phyloP scores from a whole-genome alignment of 2,329 filamentous ascomycete species.

The Diaporthe sp. region DNA sequence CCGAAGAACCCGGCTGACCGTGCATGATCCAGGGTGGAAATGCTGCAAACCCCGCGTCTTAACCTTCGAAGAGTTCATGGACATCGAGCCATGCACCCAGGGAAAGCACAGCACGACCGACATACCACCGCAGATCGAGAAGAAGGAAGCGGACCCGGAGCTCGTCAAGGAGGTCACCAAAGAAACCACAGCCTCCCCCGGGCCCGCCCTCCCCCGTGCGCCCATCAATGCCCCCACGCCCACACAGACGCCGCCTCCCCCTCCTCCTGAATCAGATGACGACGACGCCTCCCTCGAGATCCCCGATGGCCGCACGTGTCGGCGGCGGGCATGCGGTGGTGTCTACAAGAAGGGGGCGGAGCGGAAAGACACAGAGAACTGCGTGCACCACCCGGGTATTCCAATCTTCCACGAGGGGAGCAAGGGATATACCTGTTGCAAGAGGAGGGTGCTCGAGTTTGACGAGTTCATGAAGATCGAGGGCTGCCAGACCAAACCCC shows the following conservation, averaged over 20 bases:
- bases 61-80: conserved; percentile 98
- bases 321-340: conserved; percentile 80
- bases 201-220: conserved; percentile 53
- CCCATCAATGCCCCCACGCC: conserved; percentile 59
- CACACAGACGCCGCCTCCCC: conserved; percentile 59
- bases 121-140: conserved; percentile 71
- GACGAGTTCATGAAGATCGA: conserved; percentile 98
- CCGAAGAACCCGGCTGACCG: conserved; percentile 38
- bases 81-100: conserved; percentile 91
- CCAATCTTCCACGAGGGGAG: conserved; percentile 98
- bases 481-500: conserved; percentile 85
- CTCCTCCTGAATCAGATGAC: conserved; percentile 84
- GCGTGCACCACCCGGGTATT: conserved; percentile 88
- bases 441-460: conserved; percentile 94
- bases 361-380: conserved; percentile 78
- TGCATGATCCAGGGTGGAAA: conserved; percentile 82
- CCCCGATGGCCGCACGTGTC: conserved; percentile 81
- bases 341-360: conserved; percentile 73
- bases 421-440: conserved; percentile 98
- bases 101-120: conserved; percentile 95
- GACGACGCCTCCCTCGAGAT: conserved; percentile 85
- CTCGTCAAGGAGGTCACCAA: conserved; percentile 67
- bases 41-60: conserved; percentile 98
- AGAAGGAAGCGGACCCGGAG: conserved; percentile 64
- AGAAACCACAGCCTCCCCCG: conserved; percentile 48